Base-by-base conservation (phyloP, 805 yeast species). In the Saturnispora dispora region DNA sequence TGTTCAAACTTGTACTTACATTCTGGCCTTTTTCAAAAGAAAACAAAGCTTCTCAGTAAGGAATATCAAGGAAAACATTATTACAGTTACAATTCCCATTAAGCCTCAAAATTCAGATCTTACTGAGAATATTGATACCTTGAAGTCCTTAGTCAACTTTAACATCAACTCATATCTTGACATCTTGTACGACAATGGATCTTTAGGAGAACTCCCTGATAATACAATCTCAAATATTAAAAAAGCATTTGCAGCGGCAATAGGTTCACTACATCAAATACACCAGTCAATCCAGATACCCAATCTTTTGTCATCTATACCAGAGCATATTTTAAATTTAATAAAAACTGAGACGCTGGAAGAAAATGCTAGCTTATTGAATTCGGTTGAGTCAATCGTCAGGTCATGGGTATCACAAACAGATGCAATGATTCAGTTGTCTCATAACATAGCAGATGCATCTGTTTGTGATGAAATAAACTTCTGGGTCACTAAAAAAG, bases 401-500 rank as follows among this genome's bases (percentile, higher is more conserved):
- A 86, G 86, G 58, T 69, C 70, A 3, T 90, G 97, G 97, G 78
- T 83, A 17, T 77, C 73, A 54, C 76, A 77, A 33, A 76, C 83
- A 13, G 83, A 81, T 54, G 64, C 72, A 1, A 69, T 88, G 5
- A 78, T 88, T 0, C 69, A 70, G 23, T 59, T 82, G 23, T 64
- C 75, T 11, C 76, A 81, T 43, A 76, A 76, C 27, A 78, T 85
- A 0, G 53, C 66, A 0, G 80, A 76, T 27, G 88, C 86, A 2
- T 67, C 79, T 0, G 68, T 80, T 0, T 57, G 66, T 1, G 88
- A 84, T 40, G 97, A 90, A 59, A 71, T 85, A 3, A 78, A 74
- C 45, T 89, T 85, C 57, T 90, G 97, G 97, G 67, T 71, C 8
- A 77, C 88, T 0, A 72, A 86, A 70, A 91, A 86, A 58, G 60